Conservation (phyloP, 2,329 filamentous ascomycete genomes). For the Venturia carpophila region DNA sequence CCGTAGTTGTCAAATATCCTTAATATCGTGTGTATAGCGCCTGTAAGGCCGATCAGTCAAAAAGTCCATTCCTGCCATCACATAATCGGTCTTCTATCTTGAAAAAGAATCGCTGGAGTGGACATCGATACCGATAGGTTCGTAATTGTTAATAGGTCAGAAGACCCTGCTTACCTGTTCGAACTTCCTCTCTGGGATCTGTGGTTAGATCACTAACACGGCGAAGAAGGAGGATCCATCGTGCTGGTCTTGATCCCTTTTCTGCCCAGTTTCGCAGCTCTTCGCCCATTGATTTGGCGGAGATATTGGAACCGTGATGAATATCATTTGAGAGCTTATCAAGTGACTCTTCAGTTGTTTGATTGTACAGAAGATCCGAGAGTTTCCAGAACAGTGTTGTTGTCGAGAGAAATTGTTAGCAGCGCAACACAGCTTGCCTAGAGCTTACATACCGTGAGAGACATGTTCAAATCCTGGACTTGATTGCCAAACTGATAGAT, state of each 20-base stretch:
- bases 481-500: conserved; percentile 86
- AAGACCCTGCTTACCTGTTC: conserved; percentile 59
- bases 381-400: conserved; percentile 95
- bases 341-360: conserved; percentile 26
- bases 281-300: conserved; percentile 33
- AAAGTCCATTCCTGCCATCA: too few relatives aligned
- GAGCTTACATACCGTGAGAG: conserved; percentile 62
- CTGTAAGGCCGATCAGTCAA: conserved; percentile 48
- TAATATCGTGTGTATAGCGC: conserved; percentile 82
- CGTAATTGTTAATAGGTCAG: neutral
- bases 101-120: neutral
- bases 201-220: conserved; percentile 63
- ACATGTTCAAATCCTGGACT: conserved; percentile 87
- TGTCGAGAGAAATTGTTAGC: conserved; percentile 44
- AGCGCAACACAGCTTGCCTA: neutral
- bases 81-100: conserved; percentile 57
- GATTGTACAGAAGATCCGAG: conserved; percentile 68
- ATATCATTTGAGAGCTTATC: conserved; percentile 12
- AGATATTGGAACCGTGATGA: conserved; percentile 21
- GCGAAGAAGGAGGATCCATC: conserved; percentile 72
- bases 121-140: neutral
- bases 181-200: conserved; percentile 64
- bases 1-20: conserved; percentile 90
- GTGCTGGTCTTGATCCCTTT: conserved; percentile 57
- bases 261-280: conserved; percentile 49